These are phyloP conservation scores for Periconia digitata DNA, from an alignment of 2,329 filamentous ascomycete genomes.

Conservation along the genomic window DNA sequence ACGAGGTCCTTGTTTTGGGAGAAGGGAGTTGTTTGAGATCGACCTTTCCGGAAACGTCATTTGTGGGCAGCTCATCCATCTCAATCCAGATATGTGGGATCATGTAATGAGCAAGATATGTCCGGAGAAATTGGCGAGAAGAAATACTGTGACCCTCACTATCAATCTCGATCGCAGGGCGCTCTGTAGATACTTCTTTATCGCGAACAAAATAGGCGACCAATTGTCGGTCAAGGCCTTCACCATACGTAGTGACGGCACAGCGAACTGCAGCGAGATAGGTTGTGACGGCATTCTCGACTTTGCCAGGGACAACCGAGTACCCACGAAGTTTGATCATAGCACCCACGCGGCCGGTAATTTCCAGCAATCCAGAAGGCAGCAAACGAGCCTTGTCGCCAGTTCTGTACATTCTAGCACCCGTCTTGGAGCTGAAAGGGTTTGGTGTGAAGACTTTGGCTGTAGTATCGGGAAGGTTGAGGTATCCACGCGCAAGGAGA, in stretches of 20 bases:
- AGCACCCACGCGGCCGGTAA: constrained; percentile 72
- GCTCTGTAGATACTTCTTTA: constrained; percentile 58
- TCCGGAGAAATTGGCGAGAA: constrained; percentile 65
- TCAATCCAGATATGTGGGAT: constrained; percentile 78
- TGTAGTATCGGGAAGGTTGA: constrained; percentile 78
- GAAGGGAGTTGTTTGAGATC: constrained; percentile 72
- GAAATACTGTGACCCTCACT: constrained; percentile 71
- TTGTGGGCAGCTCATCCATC: constrained; percentile 69
- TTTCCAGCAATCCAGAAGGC: constrained; percentile 69
- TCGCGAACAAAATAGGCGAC: constrained; percentile 77
- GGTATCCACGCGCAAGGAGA: constrained; percentile 73
- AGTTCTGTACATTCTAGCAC: constrained; percentile 72
- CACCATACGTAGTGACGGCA: constrained; percentile 72
- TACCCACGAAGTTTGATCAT: constrained; percentile 84
- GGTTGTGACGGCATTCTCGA: constrained; percentile 71
- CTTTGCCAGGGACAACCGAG: constrained; percentile 74
- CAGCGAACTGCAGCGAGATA: constrained; percentile 71
- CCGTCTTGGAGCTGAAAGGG: constrained; percentile 61
- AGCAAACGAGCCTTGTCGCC: constrained; percentile 71
- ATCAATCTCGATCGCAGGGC: constrained; percentile 66
- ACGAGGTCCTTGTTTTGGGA: constrained; percentile 51
- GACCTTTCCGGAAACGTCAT: constrained; percentile 77
- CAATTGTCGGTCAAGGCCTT: constrained; percentile 73
- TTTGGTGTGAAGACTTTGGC: constrained; percentile 70
- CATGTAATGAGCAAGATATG: constrained; percentile 79